A percentile compares a stretch with the other conserved stretches of the same genome.
Conservation (phyloP, 2,329 filamentous ascomycete genomes). For the Fusarium cicatricum region DNA sequence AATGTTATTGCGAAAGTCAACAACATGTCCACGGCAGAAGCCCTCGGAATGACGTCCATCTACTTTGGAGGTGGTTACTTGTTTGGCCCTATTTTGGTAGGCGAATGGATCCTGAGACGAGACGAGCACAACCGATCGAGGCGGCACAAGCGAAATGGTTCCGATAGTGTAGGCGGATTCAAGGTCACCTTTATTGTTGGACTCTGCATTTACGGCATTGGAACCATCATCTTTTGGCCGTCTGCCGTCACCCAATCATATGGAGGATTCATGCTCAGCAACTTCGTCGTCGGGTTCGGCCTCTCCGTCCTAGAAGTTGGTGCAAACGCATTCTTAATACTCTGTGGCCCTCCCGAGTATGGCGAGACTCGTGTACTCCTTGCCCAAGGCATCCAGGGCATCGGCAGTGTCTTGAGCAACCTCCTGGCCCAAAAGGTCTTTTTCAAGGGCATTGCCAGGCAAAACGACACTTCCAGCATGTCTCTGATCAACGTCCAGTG, state of each 20-base stretch:
- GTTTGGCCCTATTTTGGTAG: conserved; percentile 73
- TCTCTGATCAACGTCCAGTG: conserved; percentile 80
- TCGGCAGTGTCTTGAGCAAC: conserved; percentile 76
- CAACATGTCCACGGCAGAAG: conserved; percentile 67
- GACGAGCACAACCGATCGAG: conserved; percentile 66
- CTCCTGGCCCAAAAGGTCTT: conserved; percentile 78
- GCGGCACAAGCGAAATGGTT: conserved; percentile 48
- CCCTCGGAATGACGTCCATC: conserved; percentile 71
- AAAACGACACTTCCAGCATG: conserved; percentile 42
- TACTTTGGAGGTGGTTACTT: conserved; percentile 78
- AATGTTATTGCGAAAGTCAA: conserved; percentile 70
- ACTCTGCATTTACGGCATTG: conserved; percentile 75
- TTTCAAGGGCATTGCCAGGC: conserved; percentile 65
- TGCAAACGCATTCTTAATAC: conserved; percentile 76
- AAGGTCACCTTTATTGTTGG: conserved; percentile 83
- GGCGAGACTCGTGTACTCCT: conserved; percentile 78
- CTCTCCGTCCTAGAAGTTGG: conserved; percentile 81
- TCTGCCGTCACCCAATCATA: conserved; percentile 78
- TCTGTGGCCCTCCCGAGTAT: conserved; percentile 77
- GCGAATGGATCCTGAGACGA: conserved; percentile 73
- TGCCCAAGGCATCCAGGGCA: conserved; percentile 79
- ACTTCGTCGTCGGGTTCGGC: conserved; percentile 79
- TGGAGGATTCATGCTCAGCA: conserved; percentile 78
- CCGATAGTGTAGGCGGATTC: conserved; percentile 69
- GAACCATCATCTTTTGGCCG: conserved; percentile 88